A percentile compares a stretch with the other conserved stretches of the same genome.
These are phyloP conservation scores for Ophiosphaerella narmari DNA, from an alignment of 2,329 filamentous ascomycete species.

Conservation along the genomic window DNA sequence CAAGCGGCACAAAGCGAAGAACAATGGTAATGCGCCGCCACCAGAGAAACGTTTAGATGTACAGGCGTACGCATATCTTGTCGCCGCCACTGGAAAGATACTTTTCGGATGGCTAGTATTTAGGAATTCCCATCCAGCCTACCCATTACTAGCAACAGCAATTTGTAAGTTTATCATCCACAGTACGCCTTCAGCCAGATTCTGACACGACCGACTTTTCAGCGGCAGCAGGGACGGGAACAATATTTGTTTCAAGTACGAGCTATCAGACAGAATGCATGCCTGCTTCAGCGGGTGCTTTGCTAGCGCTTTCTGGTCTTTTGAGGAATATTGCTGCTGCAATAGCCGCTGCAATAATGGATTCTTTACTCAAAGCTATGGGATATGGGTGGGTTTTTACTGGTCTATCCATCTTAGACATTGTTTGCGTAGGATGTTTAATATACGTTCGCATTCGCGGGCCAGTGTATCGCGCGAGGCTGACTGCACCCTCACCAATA, in stretches of 20 bases:
- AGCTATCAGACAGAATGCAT: conserved; percentile 46
- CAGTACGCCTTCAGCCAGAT: not conserved
- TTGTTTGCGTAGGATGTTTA: conserved; percentile 11
- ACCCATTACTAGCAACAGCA: conserved; percentile 32
- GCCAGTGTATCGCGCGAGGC: conserved; percentile 1
- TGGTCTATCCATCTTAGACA: conserved; percentile 37
- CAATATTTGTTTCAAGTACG: conserved; percentile 47
- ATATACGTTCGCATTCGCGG: conserved; percentile 6
- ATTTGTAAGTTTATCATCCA: conserved; percentile 16
- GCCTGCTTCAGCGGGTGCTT: conserved; percentile 41
- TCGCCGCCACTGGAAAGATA: conserved; percentile 37
- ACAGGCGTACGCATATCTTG: conserved; percentile 44
- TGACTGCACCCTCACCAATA: not conserved
- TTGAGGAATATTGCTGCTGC: conserved; percentile 45
- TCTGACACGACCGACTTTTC: not conserved
- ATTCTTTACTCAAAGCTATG: conserved; percentile 35
- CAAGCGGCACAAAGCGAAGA: conserved; percentile 17
- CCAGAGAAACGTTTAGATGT: conserved; percentile 44
- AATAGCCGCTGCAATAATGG: conserved; percentile 41
- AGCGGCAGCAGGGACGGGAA: conserved; percentile 46
- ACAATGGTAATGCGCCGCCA: conserved; percentile 15
- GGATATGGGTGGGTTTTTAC: conserved; percentile 47
- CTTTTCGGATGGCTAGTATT: conserved; percentile 48
- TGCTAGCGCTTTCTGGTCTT: conserved; percentile 46
- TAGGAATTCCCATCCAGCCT: conserved; percentile 19